Percentiles rank a stretch among this genome's conserved stretches.
These are phyloP conservation scores for Oryza glumipatula DNA, from an alignment of 176 grass and related monocot genomes.

Conservation along the genomic window DNA sequence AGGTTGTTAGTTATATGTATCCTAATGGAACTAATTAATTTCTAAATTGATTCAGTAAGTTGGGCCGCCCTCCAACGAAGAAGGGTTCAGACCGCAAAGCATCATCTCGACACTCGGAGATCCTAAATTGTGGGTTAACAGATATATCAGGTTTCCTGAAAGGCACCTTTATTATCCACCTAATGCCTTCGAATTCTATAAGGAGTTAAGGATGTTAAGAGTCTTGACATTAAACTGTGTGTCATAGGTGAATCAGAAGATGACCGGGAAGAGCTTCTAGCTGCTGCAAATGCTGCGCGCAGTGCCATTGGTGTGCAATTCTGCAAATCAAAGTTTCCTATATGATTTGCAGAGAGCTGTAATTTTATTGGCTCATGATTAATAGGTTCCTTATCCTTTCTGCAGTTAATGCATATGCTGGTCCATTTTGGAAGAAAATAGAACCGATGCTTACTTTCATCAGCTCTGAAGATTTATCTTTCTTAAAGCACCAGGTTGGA, in stretches of 20 bases:
- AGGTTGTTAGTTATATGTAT: not conserved
- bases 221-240: constrained; percentile 36
- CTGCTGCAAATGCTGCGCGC: constrained; percentile 70
- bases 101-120: constrained; percentile 51
- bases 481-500: constrained; percentile 63
- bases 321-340: constrained; percentile 34
- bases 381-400: constrained; percentile 21
- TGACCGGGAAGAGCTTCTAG: constrained; percentile 64
- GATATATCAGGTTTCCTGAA: constrained; percentile 55
- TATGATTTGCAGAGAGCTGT: constrained; percentile 16
- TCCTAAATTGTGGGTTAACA: constrained; percentile 50
- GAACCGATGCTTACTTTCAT: constrained; percentile 64
- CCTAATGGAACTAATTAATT: constrained; percentile 1
- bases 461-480: constrained; percentile 56
- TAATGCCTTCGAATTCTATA: not conserved
- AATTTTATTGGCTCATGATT: constrained; percentile 18
- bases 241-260: constrained; percentile 66
- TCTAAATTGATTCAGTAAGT: constrained; percentile 55
- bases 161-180: not conserved
- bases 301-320: constrained; percentile 51
- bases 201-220: not conserved
- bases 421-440: constrained; percentile 70
- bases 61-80: constrained; percentile 78
- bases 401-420: constrained; percentile 61
- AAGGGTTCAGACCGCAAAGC: constrained; percentile 70